Evolutionary conservation across 108 stramenopile species (phyloP).

Genomic region (Mayamaea pseudoterrestris): DNA sequence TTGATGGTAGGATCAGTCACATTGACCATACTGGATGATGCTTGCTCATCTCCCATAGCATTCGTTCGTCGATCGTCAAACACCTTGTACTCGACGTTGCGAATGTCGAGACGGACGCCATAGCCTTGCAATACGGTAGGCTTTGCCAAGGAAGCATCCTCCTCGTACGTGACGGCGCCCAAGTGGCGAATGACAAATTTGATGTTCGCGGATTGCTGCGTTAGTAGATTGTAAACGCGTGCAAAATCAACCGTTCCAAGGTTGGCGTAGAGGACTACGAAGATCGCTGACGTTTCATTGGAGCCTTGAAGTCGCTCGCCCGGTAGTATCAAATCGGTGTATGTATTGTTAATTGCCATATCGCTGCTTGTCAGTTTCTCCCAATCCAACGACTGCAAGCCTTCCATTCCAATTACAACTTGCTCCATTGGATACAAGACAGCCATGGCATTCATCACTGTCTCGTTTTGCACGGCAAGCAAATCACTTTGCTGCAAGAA

Average conservation of each 20-base stretch:
- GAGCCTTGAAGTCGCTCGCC: too few species aligned
- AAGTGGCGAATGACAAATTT: conserved; percentile 62
- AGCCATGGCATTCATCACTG: conserved; percentile 18
- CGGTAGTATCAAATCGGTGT: too few species aligned
- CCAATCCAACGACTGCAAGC: neutral
- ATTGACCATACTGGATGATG: too few species aligned
- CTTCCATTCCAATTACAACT: too few species aligned
- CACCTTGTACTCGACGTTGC: conserved; percentile 66
- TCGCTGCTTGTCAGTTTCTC: neutral
- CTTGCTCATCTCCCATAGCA: conserved; percentile 6
- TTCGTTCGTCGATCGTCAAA: conserved; percentile 9
- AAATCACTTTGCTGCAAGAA: neutral
- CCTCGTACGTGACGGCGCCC: conserved; percentile 45
- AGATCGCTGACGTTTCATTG: too few species aligned
- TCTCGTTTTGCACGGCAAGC: conserved; percentile 1
- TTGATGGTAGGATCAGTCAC: neutral
- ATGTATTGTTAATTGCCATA: too few species aligned
- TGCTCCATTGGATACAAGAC: conserved; percentile 11
- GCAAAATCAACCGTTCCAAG: conserved; percentile 48
- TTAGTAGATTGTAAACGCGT: conserved; percentile 33
- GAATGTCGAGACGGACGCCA: conserved; percentile 82
- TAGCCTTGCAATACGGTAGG: conserved; percentile 66
- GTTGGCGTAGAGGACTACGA: conserved; percentile 62
- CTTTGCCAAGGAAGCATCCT: conserved; percentile 8
- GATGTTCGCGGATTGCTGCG: conserved; percentile 11